phyloP scores from a whole-genome alignment of 805 yeast species.

The Pichia californica region DNA sequence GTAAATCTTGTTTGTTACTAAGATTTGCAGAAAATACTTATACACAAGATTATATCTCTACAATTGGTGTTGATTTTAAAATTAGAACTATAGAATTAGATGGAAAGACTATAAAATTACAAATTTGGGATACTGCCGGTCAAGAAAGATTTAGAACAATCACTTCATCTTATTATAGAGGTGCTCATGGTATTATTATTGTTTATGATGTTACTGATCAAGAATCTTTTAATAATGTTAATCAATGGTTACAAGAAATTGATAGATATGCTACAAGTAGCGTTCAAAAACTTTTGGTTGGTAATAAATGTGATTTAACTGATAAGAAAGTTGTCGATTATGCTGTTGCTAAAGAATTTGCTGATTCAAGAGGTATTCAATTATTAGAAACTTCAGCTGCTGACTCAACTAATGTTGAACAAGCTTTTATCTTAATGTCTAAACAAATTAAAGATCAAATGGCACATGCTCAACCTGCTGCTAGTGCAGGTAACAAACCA shows the following conservation, averaged over 20 bases:
- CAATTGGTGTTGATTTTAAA: conserved; percentile 95
- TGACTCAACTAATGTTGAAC: conserved; percentile 94
- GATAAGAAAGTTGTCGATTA: conserved; percentile 95
- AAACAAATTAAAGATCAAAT: conserved; percentile 95
- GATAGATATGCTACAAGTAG: conserved; percentile 98
- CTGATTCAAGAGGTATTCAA: conserved; percentile 90
- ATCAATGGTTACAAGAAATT: conserved; percentile 97
- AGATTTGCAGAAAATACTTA: conserved; percentile 97
- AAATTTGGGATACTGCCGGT: conserved; percentile 99
- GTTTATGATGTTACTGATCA: conserved; percentile 98
- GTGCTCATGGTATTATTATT: conserved; percentile 97
- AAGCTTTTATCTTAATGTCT: conserved; percentile 98
- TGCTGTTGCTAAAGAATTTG: conserved; percentile 94
- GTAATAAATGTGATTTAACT: conserved; percentile 90
- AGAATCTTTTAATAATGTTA: conserved; percentile 91
- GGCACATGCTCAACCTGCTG: conserved; percentile 53
- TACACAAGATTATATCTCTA: conserved; percentile 93
- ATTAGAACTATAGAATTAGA: conserved; percentile 88
- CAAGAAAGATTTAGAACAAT: conserved; percentile 98
- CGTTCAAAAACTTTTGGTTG: conserved; percentile 90
- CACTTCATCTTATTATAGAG: conserved; percentile 95
- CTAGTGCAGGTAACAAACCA: conserved; percentile 40
- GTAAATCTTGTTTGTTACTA: conserved; percentile 89
- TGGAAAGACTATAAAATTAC: conserved; percentile 94
- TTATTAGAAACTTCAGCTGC: conserved; percentile 95